These are phyloP conservation scores for Colletotrichum cereale DNA, from an alignment of 2,329 filamentous ascomycete genomes.

Conservation along the genomic window DNA sequence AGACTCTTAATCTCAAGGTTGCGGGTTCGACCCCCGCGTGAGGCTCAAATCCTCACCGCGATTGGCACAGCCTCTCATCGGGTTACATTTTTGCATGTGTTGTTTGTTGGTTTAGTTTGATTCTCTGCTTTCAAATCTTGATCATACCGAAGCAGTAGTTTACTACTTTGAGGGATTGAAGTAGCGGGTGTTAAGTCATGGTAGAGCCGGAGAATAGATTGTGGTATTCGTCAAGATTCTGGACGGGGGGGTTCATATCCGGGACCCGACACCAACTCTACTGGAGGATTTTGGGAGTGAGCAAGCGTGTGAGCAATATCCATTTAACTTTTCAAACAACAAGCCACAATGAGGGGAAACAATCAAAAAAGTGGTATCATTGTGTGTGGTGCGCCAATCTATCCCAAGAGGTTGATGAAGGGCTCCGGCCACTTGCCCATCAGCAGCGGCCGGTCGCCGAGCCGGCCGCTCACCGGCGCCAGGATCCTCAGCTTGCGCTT, in stretches of 20 bases:
- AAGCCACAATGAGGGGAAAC: neutral
- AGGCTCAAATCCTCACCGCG: constrained; percentile 43
- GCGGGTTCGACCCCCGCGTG: constrained; percentile 45
- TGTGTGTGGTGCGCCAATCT: constrained; percentile 13
- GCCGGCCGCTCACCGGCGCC: constrained; percentile 83
- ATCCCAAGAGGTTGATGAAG: constrained; percentile 79
- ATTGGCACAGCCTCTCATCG: constrained; percentile 16
- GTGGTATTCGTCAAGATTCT: too few relatives aligned
- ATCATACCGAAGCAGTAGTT: too few relatives aligned
- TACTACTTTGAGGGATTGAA: too few relatives aligned
- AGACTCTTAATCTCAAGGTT: constrained; percentile 68
- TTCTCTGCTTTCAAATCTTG: too few relatives aligned
- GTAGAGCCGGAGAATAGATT: too few relatives aligned
- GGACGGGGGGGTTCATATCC: too few relatives aligned
- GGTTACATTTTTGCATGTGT: neutral
- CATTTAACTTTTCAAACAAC: too few relatives aligned
- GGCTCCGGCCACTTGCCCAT: constrained; percentile 91
- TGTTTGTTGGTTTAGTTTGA: too few relatives aligned
- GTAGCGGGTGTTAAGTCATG: too few relatives aligned
- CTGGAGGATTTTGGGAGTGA: too few relatives aligned
- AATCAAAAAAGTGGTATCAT: constrained; percentile 25
- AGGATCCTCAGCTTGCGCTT: constrained; percentile 85
- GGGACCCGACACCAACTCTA: too few relatives aligned
- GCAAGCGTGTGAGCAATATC: too few relatives aligned
- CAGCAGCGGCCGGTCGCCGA: constrained; percentile 84